Evolutionary conservation across 2,329 filamentous ascomycete genomes (phyloP).

Genomic region (Pseudogymnoascus sp.): DNA sequence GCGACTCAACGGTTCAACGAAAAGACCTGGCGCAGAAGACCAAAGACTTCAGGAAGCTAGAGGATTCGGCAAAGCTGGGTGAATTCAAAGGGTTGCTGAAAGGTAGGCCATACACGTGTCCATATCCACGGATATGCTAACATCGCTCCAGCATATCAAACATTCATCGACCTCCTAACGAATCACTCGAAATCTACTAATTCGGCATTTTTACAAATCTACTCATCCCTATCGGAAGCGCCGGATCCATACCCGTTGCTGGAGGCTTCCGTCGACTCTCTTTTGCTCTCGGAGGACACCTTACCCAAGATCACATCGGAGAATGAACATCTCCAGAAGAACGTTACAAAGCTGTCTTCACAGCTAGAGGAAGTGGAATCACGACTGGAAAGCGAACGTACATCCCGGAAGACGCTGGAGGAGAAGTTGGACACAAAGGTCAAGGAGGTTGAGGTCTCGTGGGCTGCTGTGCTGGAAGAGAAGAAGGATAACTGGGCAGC

Average conservation of each 20-base stretch:
- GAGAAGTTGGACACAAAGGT: slow-evolving; percentile 68
- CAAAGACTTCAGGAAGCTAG: slow-evolving; percentile 91
- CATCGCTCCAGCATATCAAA: slow-evolving; percentile 69
- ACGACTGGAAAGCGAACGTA: slow-evolving; percentile 69
- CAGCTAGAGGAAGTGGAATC: slow-evolving; percentile 79
- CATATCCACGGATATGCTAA: background rate
- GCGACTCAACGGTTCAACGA: slow-evolving; percentile 89
- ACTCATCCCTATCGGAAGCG: slow-evolving; percentile 87
- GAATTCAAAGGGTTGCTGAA: slow-evolving; percentile 89
- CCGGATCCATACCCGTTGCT: slow-evolving; percentile 94
- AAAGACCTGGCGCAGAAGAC: slow-evolving; percentile 99
- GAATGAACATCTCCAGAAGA: slow-evolving; percentile 78
- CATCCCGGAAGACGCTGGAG: slow-evolving; percentile 65
- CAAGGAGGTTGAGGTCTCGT: slow-evolving; percentile 83
- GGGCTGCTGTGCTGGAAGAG: slow-evolving; percentile 82
- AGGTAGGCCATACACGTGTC: slow-evolving; percentile 40
- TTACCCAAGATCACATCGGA: slow-evolving; percentile 83
- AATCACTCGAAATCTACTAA: slow-evolving; percentile 94
- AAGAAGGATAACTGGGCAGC: slow-evolving; percentile 95
- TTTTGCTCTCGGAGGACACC: slow-evolving; percentile 86
- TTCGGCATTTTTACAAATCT: slow-evolving; percentile 84
- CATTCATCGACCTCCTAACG: slow-evolving; percentile 91
- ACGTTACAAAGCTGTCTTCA: slow-evolving; percentile 62
- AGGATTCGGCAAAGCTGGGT: slow-evolving; percentile 74
- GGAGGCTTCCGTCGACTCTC: slow-evolving; percentile 90